Conservation (phyloP, 345 rosid species). For the Raphanus sativus region DNA sequence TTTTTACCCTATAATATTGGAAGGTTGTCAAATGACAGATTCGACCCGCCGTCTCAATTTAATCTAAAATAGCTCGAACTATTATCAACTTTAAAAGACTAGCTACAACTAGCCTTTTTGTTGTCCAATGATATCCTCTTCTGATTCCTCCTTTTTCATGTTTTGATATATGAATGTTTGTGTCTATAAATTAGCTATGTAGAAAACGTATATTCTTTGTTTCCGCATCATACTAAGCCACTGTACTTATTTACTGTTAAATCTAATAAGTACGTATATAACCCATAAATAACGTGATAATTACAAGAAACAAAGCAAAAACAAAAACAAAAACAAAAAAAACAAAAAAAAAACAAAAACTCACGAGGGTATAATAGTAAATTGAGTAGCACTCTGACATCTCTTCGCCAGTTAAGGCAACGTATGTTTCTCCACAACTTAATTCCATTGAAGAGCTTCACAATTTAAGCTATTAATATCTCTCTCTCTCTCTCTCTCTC, state of each 20-base stretch:
- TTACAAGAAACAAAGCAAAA: no score
- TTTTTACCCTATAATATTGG: neutral
- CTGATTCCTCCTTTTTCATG: neutral
- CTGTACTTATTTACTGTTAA: neutral
- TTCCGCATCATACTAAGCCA: neutral
- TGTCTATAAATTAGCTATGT: neutral
- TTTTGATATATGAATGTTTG: no score
- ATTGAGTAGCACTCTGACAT: neutral
- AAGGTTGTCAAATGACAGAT: neutral
- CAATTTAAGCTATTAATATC: neutral
- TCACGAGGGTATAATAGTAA: slow-evolving; percentile 8
- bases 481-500: neutral
- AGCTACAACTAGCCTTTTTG: neutral
- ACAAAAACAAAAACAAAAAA: no score
- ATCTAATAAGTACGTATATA: neutral
- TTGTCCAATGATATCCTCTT: neutral
- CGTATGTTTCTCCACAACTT: slow-evolving; percentile 23
- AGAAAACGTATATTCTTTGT: neutral
- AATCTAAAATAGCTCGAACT: neutral
- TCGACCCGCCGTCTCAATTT: neutral
- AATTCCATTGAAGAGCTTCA: slow-evolving; percentile 12
- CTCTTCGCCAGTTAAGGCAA: neutral
- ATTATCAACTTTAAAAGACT: neutral
- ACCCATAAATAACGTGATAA: neutral
- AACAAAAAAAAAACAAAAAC: neutral